These are phyloP conservation scores for Phytopythium cucurbitacearum DNA, from an alignment of 352 stramenopile genomes.

Conservation along the genomic window DNA sequence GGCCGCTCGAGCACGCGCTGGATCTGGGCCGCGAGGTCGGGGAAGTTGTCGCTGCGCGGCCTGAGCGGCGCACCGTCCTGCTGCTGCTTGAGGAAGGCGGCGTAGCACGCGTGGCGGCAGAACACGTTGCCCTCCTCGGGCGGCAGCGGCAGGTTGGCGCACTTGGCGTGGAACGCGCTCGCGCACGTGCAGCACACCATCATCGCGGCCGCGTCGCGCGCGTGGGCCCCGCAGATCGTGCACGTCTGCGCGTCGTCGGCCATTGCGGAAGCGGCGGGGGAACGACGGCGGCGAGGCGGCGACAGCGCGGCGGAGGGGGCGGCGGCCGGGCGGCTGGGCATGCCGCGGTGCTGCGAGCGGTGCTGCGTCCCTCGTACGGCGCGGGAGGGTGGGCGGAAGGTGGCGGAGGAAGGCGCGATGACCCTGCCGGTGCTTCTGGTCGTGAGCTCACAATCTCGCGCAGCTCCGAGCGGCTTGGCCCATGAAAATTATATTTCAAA, in stretches of 20 bases:
- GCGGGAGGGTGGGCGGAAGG: background rate
- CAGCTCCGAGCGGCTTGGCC: too few species aligned
- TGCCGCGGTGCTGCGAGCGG: conserved; percentile 3
- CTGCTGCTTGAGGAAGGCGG: conserved; percentile 28
- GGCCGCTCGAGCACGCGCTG: conserved; percentile 32
- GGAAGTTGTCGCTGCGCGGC: conserved; percentile 32
- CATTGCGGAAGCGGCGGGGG: background rate
- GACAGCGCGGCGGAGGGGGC: background rate
- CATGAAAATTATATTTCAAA: too few species aligned
- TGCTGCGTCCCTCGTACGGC: background rate
- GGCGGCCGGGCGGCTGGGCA: conserved; percentile 17
- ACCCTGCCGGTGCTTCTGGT: background rate
- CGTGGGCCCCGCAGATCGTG: conserved; percentile 22
- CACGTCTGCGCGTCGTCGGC: conserved; percentile 6
- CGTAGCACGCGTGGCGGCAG: conserved; percentile 62
- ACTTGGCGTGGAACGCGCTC: conserved; percentile 56
- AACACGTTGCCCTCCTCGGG: conserved; percentile 67
- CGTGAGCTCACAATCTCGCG: too few species aligned
- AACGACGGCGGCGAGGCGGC: background rate
- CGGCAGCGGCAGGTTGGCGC: conserved; percentile 54
- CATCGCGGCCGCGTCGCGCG: conserved; percentile 9
- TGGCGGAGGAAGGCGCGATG: background rate
- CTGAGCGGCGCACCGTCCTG: conserved; percentile 8
- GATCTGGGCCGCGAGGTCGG: conserved; percentile 39
- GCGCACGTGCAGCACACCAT: conserved; percentile 54